Base-by-base conservation (phyloP, 306 rosid species). In the Arachis stenosperma region DNA sequence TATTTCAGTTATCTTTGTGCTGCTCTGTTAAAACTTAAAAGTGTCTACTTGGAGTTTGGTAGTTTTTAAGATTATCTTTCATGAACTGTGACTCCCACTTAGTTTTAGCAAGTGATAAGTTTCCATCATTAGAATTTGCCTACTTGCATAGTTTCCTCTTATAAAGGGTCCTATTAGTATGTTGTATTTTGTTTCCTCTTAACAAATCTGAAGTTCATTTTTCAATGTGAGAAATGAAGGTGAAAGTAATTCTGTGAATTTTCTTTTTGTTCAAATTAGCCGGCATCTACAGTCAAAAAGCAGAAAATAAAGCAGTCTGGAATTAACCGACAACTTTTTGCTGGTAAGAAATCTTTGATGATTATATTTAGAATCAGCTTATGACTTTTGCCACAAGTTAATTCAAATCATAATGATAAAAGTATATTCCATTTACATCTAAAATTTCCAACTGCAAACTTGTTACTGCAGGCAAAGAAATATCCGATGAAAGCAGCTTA, bases 211-310 rank as follows among this genome's bases (percentile, higher is more conserved):
- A 64, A 29, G n/a, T 70, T 53, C 33, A 11, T 15, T 55, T 37
- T 47, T 77, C 9, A 22, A 44, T 44, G 22, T 65, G 60, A 51
- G 48, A 51, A 51, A 37, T 65, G 71, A 61, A 52, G 71, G 17
- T 41, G 60, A 22, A 48, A 61, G 29, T 51, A 51, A 47, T 81
- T 47, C 66, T 57, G 43, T 75, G 33, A 40, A 15, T 74, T 67
- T 78, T 58, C 47, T 29, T 42, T 60, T 66, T 77, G 63, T 71
- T 67, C 74, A 66, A 81, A 67, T 12, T 73, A 90, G 97, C 70
- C 76, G 47, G 65, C 90, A 62, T 82, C 83, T 72, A 74, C 82
- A 9, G 78, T 72, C 42, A 85, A 87, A 77, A 79, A 68, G 78
- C 88, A 79, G 81, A 85, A 86, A 60, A 11, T 63, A 69, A 67